A percentile compares a stretch with the other conserved stretches of the same genome.
These are phyloP conservation scores for Musa schizocarpa DNA, from an alignment of 176 grass and related monocot genomes.

Conservation along the genomic window DNA sequence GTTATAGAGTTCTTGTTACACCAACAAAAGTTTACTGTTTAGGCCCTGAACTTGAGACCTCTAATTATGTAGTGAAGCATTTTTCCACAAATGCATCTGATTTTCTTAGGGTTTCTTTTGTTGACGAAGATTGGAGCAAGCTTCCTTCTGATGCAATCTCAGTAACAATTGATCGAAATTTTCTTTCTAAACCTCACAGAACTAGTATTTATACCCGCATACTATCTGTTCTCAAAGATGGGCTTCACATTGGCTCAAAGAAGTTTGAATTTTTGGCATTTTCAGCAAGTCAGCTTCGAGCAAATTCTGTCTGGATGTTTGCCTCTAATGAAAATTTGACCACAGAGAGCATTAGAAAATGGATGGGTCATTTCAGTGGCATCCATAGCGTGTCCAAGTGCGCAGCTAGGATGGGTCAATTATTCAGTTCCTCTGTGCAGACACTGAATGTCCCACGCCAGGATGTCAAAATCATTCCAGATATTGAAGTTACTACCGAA, in stretches of 20 bases:
- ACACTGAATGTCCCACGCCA: constrained; percentile 36
- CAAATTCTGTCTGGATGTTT: constrained; percentile 99
- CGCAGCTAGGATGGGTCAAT: constrained; percentile 94
- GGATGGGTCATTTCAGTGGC: constrained; percentile 77
- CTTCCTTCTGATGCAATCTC: constrained; percentile 70
- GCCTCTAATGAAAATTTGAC: constrained; percentile 63
- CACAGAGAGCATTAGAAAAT: constrained; percentile 66
- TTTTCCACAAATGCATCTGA: constrained; percentile 61
- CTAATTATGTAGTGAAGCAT: constrained; percentile 82
- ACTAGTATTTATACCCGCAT: constrained; percentile 69
- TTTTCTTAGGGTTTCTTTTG: constrained; percentile 90
- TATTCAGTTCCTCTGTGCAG: constrained; percentile 84
- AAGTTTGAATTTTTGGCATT: constrained; percentile 95
- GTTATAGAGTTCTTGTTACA: constrained; percentile 79
- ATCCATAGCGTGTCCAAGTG: constrained; percentile 87
- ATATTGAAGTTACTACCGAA: constrained; percentile 71
- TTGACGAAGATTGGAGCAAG: constrained; percentile 95
- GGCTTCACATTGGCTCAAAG: constrained; percentile 63
- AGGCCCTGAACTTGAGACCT: constrained; percentile 73
- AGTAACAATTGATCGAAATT: constrained; percentile 42
- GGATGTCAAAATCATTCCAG: constrained; percentile 58
- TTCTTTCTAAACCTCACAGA: constrained; percentile 59
- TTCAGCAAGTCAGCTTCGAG: constrained; percentile 92
- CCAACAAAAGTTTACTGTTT: constrained; percentile 83
- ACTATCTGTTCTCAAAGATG: constrained; percentile 70